Evolutionary conservation across 73 alveolate species (phyloP), one percentile per base, ranked within the genome.

Genomic region (Stentor coeruleus): DNA sequence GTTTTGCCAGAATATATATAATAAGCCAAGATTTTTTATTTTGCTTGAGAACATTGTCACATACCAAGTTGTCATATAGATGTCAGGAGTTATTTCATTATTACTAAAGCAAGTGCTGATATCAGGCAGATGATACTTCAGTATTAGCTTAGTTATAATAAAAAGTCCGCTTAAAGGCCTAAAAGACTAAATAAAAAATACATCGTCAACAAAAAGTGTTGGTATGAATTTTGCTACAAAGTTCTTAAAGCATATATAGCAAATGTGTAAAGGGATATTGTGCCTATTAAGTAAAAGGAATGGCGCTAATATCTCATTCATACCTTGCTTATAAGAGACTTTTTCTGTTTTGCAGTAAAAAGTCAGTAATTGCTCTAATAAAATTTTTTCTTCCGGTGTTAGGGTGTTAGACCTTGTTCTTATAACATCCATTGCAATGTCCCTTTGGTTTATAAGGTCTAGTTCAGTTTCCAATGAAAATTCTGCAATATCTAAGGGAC

Each of bases 331-430:
- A 40, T 66, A 66, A 11, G 79, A 31, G 41, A 15, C 15, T 20
- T 66, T 66, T 66, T 66, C 33, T 66, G 79, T 31, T 66, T 66
- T 66, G 79, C 79, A 66, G 41, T 66, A 66, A 66, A 20, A 0
- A 26, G 79, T 2, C 33, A 66, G 79, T 26, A 66, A 33, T 26
- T 20, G n/a, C 33, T 66, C 79, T 66, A 66, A 28, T 26, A 20
- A 4, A 20, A 81, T 85, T 58, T 77, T 82, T 59, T 81, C 59
- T 14, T 81, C 85, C 41, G 86, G 37, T 4, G 83, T 77, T 26
- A 66, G 37, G 33, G 39, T 38, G 58, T 82, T 39, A 39, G 88
- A 82, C 49, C 73, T 82, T 39, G 88, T 82, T 77, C 88, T 77
- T n/a, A 35, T 39, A 26, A 60, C 88, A 74, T 82, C 88, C n/a